phyloP scores from a whole-genome alignment of 805 yeast genomes.

The Myxozyma monticola region DNA sequence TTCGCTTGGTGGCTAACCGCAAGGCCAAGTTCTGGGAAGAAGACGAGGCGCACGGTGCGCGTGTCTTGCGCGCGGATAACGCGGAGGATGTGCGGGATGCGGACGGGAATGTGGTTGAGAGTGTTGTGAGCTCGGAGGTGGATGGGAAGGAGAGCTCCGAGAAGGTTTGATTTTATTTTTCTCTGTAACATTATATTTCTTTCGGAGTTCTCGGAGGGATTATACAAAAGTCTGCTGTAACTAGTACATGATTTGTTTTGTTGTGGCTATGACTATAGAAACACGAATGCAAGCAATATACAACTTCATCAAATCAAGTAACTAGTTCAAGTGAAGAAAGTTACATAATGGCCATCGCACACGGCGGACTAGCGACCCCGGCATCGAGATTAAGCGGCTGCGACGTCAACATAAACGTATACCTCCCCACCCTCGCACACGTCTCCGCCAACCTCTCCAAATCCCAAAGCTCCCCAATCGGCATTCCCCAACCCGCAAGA shows the following conservation, averaged over 20 bases:
- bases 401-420: slow-evolving; percentile 4
- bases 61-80: background rate
- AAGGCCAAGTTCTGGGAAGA: slow-evolving; percentile 25
- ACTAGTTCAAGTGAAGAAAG: background rate
- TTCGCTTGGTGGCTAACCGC: slow-evolving; percentile 12
- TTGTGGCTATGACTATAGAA: no score
- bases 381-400: slow-evolving; percentile 7
- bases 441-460: slow-evolving; percentile 1
- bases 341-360: slow-evolving; percentile 7
- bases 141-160: background rate
- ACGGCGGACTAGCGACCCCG: slow-evolving; percentile 9
- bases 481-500: slow-evolving; percentile 14
- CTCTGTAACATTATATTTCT: no score
- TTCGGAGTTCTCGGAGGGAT: no score
- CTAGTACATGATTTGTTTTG: no score
- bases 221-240: no score
- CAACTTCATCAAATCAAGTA: no score
- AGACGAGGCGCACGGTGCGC: slow-evolving; percentile 3
- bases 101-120: slow-evolving; percentile 1
- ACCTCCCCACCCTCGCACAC: background rate
- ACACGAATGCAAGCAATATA: no score
- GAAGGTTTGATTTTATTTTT: background rate
- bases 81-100: slow-evolving; percentile 4
- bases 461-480: slow-evolving; percentile 10
- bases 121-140: slow-evolving; percentile 4